Conservation (phyloP, 495 filamentous ascomycete species). For the Penicillium antarcticum region DNA sequence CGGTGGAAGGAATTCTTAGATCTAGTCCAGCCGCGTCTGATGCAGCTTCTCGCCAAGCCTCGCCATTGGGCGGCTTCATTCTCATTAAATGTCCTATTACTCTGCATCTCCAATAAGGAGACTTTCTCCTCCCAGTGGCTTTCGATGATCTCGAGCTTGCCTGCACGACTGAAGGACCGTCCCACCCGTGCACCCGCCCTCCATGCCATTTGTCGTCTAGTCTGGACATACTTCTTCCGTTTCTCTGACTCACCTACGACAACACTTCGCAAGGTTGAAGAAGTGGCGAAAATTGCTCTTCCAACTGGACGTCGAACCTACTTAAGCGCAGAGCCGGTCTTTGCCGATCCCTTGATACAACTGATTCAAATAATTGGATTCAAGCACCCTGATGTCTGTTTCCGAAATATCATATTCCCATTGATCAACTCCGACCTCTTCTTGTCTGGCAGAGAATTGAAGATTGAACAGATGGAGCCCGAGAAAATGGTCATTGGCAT, state of each 20-base stretch:
- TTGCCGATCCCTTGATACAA: slow-evolving; percentile 86
- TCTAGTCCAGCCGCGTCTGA: slow-evolving; percentile 67
- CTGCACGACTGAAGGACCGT: slow-evolving; percentile 79
- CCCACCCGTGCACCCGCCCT: slow-evolving; percentile 74
- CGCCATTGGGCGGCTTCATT: slow-evolving; percentile 87
- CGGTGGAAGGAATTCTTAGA: slow-evolving; percentile 85
- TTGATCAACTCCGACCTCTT: slow-evolving; percentile 91
- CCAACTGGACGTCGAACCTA: slow-evolving; percentile 74
- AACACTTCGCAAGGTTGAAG: slow-evolving; percentile 77
- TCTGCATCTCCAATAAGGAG: slow-evolving; percentile 85
- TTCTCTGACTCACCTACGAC: slow-evolving; percentile 65
- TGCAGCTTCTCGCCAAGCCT: slow-evolving; percentile 83
- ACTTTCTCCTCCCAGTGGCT: slow-evolving; percentile 83
- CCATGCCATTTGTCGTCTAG: slow-evolving; percentile 83
- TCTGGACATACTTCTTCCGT: slow-evolving; percentile 95
- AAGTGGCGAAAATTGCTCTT: slow-evolving; percentile 77
- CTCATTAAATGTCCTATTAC: slow-evolving; percentile 75
- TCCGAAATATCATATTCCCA: slow-evolving; percentile 87
- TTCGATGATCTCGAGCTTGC: slow-evolving; percentile 69
- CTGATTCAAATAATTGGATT: slow-evolving; percentile 93
- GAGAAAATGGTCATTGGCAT: slow-evolving; percentile 97
- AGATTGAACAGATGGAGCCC: slow-evolving; percentile 89
- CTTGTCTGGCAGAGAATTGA: slow-evolving; percentile 68
- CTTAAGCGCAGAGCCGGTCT: slow-evolving; percentile 72
- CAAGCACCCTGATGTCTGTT: slow-evolving; percentile 89